These are phyloP conservation scores for Astraeus odoratus DNA, from an alignment of 768 basidiomycete genomes.

Conservation along the genomic window DNA sequence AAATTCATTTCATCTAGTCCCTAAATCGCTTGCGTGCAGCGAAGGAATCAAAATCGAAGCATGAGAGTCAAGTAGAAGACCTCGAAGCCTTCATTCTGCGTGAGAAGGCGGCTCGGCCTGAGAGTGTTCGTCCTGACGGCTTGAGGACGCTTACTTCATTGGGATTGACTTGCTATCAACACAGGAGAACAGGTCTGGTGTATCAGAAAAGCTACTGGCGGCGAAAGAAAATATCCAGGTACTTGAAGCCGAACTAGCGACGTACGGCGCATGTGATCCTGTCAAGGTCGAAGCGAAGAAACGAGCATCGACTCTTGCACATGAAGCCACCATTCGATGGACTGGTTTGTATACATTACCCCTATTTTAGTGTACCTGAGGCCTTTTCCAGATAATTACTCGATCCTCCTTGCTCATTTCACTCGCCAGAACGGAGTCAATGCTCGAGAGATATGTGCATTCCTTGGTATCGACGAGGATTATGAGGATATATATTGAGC, in stretches of 20 bases:
- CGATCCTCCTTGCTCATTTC: constrained; percentile 57
- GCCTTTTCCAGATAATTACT: constrained; percentile 54
- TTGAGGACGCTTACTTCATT: neutral
- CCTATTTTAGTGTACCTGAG: neutral
- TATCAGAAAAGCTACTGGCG: constrained; percentile 43
- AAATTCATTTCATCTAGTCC: constrained; percentile 41
- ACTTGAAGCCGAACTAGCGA: constrained; percentile 62
- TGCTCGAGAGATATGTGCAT: constrained; percentile 55
- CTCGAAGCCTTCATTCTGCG: constrained; percentile 38
- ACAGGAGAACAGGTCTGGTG: constrained; percentile 51
- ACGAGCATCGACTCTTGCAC: constrained; percentile 65
- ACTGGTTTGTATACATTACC: constrained; percentile 54
- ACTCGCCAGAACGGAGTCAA: constrained; percentile 55
- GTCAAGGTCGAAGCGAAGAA: constrained; percentile 71
- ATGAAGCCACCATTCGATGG: constrained; percentile 81
- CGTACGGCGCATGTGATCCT: constrained; percentile 83
- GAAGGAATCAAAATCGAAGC: constrained; percentile 37
- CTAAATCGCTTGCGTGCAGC: constrained; percentile 47
- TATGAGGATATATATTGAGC: constrained; percentile 64
- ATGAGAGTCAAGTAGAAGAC: constrained; percentile 45
- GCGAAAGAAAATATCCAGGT: constrained; percentile 42
- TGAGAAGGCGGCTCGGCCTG: constrained; percentile 49
- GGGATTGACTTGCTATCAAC: neutral
- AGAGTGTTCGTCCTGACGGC: constrained; percentile 39
- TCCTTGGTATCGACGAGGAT: constrained; percentile 61